Evolutionary conservation across 108 stramenopile species (phyloP), one percentile per base, ranked within the genome.

Genomic region (Parmales sp.): DNA sequence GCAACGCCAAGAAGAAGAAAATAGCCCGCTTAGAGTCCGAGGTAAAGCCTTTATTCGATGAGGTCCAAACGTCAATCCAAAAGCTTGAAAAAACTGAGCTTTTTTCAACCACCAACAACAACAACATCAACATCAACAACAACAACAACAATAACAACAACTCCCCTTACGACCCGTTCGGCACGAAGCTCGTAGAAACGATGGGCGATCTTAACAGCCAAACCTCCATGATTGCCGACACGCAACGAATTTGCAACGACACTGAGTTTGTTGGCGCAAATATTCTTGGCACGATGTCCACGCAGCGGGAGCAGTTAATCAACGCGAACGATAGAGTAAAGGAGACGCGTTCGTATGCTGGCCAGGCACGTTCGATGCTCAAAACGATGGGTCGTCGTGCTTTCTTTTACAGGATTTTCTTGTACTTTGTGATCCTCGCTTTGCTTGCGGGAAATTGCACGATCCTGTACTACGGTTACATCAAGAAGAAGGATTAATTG

Each of bases 131-230:
- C n/a, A n/a, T n/a, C n/a, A n/a, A n/a, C n/a, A n/a, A n/a, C n/a
- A n/a, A n/a, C n/a, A n/a, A n/a, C n/a, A n/a, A n/a, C n/a, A n/a
- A n/a, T n/a, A n/a, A n/a, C n/a, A n/a, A n/a, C n/a, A n/a, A n/a
- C n/a, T n/a, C n/a, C n/a, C 28, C 54, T 3, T 60, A 34, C 54
- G 54, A 60, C 54, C 54, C 54, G 31, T 60, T 60, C 54, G 54
- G 54, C 28, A 4, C 26, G 11, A 60, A 60, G 16, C 54, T 60
- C 25, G 20, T 60, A 23, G 26, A 28, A 28, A 28, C 26, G 3
- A 60, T 60, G 54, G 54, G 29, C 3, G 13, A 28, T 34, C 54
- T 60, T 34, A 60, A 60, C 54, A 11, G 36, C 13, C 29, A 28
- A 3, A 60, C 54, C 54, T 3, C 3, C 25, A 11, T 60, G n/a